phyloP scores from a whole-genome alignment of 169 alveolate species.

The Plasmodium berghei region DNA sequence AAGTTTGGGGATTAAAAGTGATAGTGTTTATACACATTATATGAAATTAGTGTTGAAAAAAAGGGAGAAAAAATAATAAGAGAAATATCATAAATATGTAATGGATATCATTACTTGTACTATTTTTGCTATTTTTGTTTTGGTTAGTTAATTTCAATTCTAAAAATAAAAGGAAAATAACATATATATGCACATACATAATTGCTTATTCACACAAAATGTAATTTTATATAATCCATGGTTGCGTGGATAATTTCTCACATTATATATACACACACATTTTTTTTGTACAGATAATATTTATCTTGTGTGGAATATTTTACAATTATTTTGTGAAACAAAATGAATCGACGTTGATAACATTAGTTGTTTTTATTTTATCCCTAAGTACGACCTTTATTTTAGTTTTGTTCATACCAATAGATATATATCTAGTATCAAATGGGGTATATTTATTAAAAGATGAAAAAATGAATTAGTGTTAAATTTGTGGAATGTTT shows the following conservation, averaged over 20 bases:
- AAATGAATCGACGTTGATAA: slow-evolving; percentile 46
- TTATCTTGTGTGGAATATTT: slow-evolving; percentile 54
- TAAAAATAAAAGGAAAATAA: background rate
- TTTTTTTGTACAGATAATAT: slow-evolving; percentile 59
- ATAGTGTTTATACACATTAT: too few species aligned
- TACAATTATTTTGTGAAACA: slow-evolving; percentile 53
- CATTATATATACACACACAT: background rate
- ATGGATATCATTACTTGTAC: slow-evolving; percentile 52
- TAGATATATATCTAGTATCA: slow-evolving; percentile 63
- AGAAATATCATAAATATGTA: slow-evolving; percentile 18
- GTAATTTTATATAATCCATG: too few species aligned
- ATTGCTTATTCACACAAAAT: background rate
- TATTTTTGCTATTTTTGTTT: slow-evolving; percentile 31
- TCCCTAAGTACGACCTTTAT: slow-evolving; percentile 55
- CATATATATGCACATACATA: background rate
- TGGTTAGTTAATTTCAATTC: slow-evolving; percentile 31
- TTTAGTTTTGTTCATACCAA: slow-evolving; percentile 61
- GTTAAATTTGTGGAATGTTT: background rate
- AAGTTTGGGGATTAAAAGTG: too few species aligned
- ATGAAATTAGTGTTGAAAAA: slow-evolving; percentile 1
- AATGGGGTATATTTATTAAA: slow-evolving; percentile 52
- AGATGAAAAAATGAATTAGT: background rate
- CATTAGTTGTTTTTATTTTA: slow-evolving; percentile 52
- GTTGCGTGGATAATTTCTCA: too few species aligned
- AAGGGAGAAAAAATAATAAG: slow-evolving; percentile 11